Conservation (phyloP, 352 stramenopile species). For the Phytophthora fragariae region DNA sequence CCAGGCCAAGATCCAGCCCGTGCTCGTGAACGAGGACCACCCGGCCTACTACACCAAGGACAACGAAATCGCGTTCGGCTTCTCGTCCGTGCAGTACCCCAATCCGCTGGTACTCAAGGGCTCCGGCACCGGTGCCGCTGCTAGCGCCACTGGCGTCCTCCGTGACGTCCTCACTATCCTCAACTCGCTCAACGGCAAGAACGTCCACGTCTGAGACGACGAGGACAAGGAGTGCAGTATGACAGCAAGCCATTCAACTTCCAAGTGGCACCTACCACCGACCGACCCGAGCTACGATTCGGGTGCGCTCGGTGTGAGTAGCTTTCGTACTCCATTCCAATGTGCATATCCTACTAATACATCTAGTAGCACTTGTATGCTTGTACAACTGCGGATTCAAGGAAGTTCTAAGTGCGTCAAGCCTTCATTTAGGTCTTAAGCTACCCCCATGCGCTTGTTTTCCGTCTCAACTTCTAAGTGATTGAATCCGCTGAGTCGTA, state of each 20-base stretch:
- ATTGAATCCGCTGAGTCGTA: conserved; percentile 14
- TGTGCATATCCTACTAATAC: conserved; percentile 19
- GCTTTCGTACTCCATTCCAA: conserved; percentile 38
- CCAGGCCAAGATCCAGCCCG: conserved; percentile 53
- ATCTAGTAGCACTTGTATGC: neutral
- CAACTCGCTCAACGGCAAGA: conserved; percentile 70
- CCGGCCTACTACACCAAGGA: conserved; percentile 65
- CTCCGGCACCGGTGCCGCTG: conserved; percentile 62
- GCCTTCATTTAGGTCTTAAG: neutral
- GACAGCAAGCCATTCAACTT: conserved; percentile 24
- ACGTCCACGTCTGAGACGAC: conserved; percentile 39
- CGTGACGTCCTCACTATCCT: conserved; percentile 82
- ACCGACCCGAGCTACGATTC: conserved; percentile 5
- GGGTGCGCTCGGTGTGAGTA: conserved; percentile 25
- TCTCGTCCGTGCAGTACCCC: conserved; percentile 78
- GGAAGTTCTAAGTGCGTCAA: conserved; percentile 3
- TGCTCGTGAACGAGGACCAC: conserved; percentile 71
- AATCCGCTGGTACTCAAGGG: conserved; percentile 77
- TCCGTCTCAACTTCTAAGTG: neutral
- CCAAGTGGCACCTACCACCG: conserved; percentile 26
- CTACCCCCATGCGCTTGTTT: too few species aligned
- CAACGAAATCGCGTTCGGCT: conserved; percentile 79
- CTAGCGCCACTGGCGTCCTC: conserved; percentile 76
- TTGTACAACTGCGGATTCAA: neutral
- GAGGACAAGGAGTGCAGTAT: conserved; percentile 35